Percentiles rank a stretch among this genome's conserved stretches.
These are phyloP conservation scores for Diaporthe velutina DNA, from an alignment of 2,329 filamentous ascomycete genomes.

Conservation along the genomic window DNA sequence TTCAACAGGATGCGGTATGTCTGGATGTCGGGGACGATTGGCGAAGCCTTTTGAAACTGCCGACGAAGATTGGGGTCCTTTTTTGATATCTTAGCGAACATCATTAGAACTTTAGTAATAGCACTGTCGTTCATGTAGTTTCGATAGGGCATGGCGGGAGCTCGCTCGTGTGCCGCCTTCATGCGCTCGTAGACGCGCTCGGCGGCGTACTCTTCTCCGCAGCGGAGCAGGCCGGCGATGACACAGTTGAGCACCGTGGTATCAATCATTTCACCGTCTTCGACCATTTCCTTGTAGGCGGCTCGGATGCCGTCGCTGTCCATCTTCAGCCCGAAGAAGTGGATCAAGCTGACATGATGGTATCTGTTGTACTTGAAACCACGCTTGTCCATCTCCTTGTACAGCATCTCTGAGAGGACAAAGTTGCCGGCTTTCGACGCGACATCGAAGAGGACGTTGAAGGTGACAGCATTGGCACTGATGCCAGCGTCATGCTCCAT, in stretches of 20 bases:
- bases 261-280: constrained; percentile 88
- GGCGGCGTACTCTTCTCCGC: constrained; percentile 81
- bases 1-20: constrained; percentile 87
- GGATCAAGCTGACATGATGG: constrained; percentile 85
- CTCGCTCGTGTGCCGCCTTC: constrained; percentile 71
- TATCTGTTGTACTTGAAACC: constrained; percentile 79
- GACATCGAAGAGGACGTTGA: constrained; percentile 92
- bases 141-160: constrained; percentile 55
- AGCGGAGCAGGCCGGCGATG: constrained; percentile 81
- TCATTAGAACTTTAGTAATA: constrained; percentile 68
- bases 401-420: constrained; percentile 84
- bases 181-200: constrained; percentile 87
- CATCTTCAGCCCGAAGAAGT: constrained; percentile 81
- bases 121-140: constrained; percentile 62
- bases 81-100: constrained; percentile 68
- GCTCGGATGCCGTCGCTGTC: constrained; percentile 81
- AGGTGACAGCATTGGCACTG: constrained; percentile 81
- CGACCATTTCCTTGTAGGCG: constrained; percentile 86
- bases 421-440: constrained; percentile 90
- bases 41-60: constrained; percentile 70
- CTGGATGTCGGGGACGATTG: constrained; percentile 78
- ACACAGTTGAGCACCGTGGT: constrained; percentile 89
- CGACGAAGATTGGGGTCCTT: constrained; percentile 67
- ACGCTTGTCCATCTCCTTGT: constrained; percentile 82
- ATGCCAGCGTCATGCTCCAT: constrained; percentile 84